phyloP scores from a whole-genome alignment of 805 yeast genomes.

The Yamadazyma nakazawae region DNA sequence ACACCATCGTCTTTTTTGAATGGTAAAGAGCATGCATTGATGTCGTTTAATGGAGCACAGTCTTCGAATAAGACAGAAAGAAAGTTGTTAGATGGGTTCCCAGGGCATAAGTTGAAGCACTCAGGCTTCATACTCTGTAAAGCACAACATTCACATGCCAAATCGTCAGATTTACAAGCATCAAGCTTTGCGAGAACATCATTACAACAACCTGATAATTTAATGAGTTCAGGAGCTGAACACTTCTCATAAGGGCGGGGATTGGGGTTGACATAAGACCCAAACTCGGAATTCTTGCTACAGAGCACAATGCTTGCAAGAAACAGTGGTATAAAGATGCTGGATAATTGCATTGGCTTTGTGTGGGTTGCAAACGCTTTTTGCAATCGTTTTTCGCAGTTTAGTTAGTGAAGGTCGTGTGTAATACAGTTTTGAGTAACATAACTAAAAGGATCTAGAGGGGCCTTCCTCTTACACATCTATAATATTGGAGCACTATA shows the following conservation, averaged over 20 bases:
- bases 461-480: no score
- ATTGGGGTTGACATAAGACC: conserved; percentile 44
- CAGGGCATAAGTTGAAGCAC: conserved; percentile 49
- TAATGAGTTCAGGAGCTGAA: conserved; percentile 41
- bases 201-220: conserved; percentile 43
- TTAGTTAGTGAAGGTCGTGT: neutral
- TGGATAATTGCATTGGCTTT: neutral
- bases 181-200: conserved; percentile 45
- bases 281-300: conserved; percentile 15
- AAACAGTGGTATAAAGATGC: neutral
- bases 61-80: conserved; percentile 44
- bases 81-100: conserved; percentile 46
- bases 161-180: conserved; percentile 50
- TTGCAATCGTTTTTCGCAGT: neutral
- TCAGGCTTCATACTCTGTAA: conserved; percentile 44
- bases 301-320: neutral
- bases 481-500: no score
- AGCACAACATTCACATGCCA: conserved; percentile 57
- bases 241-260: conserved; percentile 41
- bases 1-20: conserved; percentile 41
- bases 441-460: no score
- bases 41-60: conserved; percentile 45
- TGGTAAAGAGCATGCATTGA: conserved; percentile 50
- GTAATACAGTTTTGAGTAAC: neutral
- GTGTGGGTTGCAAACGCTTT: neutral